These are phyloP conservation scores for Sanguinoderma infundibulare DNA, from an alignment of 1,284 basidiomycete genomes.

Conservation along the genomic window DNA sequence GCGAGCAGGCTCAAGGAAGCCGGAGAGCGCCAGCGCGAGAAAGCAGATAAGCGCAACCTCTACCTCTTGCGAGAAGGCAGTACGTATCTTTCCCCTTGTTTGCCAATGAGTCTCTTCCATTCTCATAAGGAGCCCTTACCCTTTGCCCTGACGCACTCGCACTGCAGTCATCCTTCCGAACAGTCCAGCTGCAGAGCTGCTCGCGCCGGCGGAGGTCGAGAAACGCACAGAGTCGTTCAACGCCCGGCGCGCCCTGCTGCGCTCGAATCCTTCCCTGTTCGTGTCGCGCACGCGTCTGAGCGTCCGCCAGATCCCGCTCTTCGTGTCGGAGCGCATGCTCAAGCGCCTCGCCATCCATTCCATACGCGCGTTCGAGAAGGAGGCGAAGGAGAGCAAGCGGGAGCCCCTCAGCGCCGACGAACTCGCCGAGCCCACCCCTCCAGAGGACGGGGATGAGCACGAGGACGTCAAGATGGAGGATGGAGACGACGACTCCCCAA, in stretches of 20 bases:
- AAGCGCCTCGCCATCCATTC: constrained; percentile 89
- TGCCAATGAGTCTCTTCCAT: not conserved
- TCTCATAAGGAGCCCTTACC: not conserved
- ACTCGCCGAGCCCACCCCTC: constrained; percentile 46
- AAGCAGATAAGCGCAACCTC: constrained; percentile 94
- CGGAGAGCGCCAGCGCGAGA: constrained; percentile 83
- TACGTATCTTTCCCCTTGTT: constrained; percentile 39
- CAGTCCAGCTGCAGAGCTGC: constrained; percentile 72
- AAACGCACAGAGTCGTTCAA: constrained; percentile 85
- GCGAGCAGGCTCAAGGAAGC: constrained; percentile 89
- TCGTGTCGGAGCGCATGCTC: constrained; percentile 87
- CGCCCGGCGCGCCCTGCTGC: constrained; percentile 78
- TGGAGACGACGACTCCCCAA: constrained; percentile 38
- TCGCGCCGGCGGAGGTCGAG: constrained; percentile 79
- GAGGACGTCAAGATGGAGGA: constrained; percentile 36
- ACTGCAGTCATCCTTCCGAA: constrained; percentile 84
- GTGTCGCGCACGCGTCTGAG: constrained; percentile 94
- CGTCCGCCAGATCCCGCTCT: constrained; percentile 90
- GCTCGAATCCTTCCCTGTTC: constrained; percentile 92
- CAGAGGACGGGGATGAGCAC: constrained; percentile 31
- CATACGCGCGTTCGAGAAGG: constrained; percentile 77
- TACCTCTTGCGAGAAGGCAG: constrained; percentile 97
- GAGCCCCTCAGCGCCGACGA: constrained; percentile 77
- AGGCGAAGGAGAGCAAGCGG: constrained; percentile 73
- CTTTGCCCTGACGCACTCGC: not conserved